Evolutionary conservation across 441 rosid genomes (phyloP), one percentile per base, ranked within the genome.

Genomic region (Populus hybrid): DNA sequence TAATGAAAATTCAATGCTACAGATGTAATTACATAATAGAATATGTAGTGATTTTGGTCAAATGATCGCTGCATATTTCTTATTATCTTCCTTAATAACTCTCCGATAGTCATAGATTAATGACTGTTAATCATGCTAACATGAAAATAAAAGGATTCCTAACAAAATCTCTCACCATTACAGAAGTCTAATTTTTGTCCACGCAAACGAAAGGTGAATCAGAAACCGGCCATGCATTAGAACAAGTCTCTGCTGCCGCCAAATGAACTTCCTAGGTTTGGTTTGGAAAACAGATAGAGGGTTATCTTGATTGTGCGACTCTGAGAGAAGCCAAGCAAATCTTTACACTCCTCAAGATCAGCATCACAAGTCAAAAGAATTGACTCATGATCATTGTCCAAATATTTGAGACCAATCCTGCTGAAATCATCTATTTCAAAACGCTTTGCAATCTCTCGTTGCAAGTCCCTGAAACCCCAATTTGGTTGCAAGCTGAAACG

Each of bases 341-440:
- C 97, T 38, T 86, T 81, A 72, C 99, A 95, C 84, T 95, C 99
- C 79, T 92, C 95, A 21, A 95, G 94, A 83, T 95, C 98, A 2
- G 88, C 95, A 77, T 95, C 95, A 75, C 99, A 93, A 26, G 93
- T 92, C 87, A 93, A 86, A 70, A 93, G 97, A 71, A 95, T 94
- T 88, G 93, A 87, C 69, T 95, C 99, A 0, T 63, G 50, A 79
- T 95, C 97, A 76, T 87, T 93, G 73, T 95, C 99, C 80, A 92
- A 73, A 81, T 93, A 95, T 85, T 90, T 92, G 76, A 95, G 89
- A 76, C 86, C 81, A 40, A 95, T 81, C 72, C 79, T 78, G 79
- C 81, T 81, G 54, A 86, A 61, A 81, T 91, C 89, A 14, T 87
- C 85, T 67, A 92, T 84, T 6, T 72, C 83, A 71, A 92, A 91